A percentile compares a stretch with the other conserved stretches of the same genome.
phyloP scores from a whole-genome alignment of 345 rosid species.

The Gynandropsis gynandra region DNA sequence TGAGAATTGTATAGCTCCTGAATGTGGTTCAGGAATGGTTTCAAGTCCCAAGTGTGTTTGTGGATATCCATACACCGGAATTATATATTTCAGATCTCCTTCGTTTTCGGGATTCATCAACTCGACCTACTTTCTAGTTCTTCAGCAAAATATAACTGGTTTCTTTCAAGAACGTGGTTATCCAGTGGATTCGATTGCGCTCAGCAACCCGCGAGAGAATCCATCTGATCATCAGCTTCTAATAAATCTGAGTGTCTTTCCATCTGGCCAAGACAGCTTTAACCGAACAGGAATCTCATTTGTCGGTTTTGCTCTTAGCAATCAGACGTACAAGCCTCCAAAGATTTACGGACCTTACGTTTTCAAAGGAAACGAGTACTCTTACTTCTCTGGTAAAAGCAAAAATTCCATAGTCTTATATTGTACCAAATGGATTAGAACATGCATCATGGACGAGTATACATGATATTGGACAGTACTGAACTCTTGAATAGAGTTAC shows the following conservation, averaged over 20 bases:
- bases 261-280: slow-evolving; percentile 39
- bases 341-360: slow-evolving; percentile 44
- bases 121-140: slow-evolving; percentile 26
- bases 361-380: slow-evolving; percentile 36
- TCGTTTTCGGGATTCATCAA: slow-evolving; percentile 54
- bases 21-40: slow-evolving; percentile 31
- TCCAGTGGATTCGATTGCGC: slow-evolving; percentile 54
- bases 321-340: slow-evolving; percentile 62
- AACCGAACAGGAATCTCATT: slow-evolving; percentile 31
- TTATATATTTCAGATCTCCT: slow-evolving; percentile 50
- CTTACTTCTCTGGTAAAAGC: slow-evolving; percentile 42
- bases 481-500: slow-evolving; percentile 8
- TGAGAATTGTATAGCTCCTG: slow-evolving; percentile 33
- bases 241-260: slow-evolving; percentile 47
- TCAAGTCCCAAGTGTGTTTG: slow-evolving; percentile 65
- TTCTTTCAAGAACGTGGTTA: slow-evolving; percentile 29
- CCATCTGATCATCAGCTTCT: slow-evolving; percentile 32
- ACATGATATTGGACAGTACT: too few relatives aligned
- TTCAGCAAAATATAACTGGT: slow-evolving; percentile 25
- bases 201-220: slow-evolving; percentile 54
- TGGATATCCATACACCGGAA: slow-evolving; percentile 59
- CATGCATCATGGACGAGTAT: too few relatives aligned
- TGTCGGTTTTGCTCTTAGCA: slow-evolving; percentile 52
- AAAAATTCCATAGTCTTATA: neutral
- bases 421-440: too few relatives aligned